Evolutionary conservation across 2,329 filamentous ascomycete genomes (phyloP).

Genomic region (Diaporthe destruens): DNA sequence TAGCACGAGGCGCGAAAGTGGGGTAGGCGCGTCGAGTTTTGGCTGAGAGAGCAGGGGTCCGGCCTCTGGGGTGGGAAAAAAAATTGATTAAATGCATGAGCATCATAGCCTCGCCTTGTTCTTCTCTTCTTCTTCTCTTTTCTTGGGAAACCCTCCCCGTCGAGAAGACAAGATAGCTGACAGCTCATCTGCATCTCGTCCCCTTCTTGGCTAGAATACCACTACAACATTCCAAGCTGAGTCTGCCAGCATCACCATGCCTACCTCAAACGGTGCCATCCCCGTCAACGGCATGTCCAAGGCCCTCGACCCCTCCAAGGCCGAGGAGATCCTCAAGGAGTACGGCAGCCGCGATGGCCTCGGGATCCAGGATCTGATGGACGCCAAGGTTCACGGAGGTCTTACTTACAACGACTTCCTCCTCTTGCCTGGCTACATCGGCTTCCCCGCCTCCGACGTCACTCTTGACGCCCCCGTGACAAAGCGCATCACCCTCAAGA

Average conservation of each 20-base stretch:
- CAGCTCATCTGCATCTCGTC: conserved; percentile 31
- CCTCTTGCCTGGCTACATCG: conserved; percentile 95
- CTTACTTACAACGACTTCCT: conserved; percentile 99
- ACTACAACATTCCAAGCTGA: conserved; percentile 12
- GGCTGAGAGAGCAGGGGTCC: conserved; percentile 30
- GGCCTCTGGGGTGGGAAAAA: conserved; percentile 8
- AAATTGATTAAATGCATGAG: conserved; percentile 36
- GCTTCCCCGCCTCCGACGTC: conserved; percentile 93
- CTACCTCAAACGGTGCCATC: conserved; percentile 74
- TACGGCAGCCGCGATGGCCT: conserved; percentile 89
- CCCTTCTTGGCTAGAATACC: conserved; percentile 38
- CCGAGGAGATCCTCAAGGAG: conserved; percentile 84
- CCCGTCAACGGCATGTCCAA: conserved; percentile 63
- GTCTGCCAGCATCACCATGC: conserved; percentile 68
- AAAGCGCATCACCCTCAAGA: conserved; percentile 95
- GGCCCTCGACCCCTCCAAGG: conserved; percentile 79
- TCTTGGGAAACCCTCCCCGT: conserved; percentile 42
- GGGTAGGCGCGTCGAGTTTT: conserved; percentile 36
- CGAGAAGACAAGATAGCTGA: conserved; percentile 40
- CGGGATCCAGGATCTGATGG: conserved; percentile 85
- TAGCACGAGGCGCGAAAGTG: conserved; percentile 21
- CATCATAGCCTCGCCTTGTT: conserved; percentile 15
- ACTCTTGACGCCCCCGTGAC: conserved; percentile 91
- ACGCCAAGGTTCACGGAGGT: conserved; percentile 91
- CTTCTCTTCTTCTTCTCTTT: conserved; percentile 37